A percentile compares a stretch with the other conserved stretches of the same genome.
These are phyloP conservation scores for Piedraia hortae DNA, from an alignment of 2,329 filamentous ascomycete species.

Conservation along the genomic window DNA sequence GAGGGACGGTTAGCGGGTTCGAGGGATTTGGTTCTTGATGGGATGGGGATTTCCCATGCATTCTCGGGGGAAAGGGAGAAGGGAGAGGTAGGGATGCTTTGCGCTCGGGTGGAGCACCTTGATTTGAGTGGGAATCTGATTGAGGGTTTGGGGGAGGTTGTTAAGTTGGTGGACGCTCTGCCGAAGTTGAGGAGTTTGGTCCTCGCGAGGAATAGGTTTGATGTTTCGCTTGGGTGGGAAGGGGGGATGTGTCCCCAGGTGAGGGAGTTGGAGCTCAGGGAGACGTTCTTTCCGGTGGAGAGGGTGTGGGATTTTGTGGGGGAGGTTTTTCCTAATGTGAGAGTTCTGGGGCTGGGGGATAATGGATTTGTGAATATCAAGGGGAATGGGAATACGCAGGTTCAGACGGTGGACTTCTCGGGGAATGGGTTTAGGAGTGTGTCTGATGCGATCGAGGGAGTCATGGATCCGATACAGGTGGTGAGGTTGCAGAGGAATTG, in stretches of 20 bases:
- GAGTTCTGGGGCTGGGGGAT: conserved; percentile 17
- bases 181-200: conserved; percentile 24
- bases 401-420: no score
- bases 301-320: conserved; percentile 15
- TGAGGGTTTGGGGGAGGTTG: conserved; percentile 35
- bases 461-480: no score
- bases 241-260: conserved; percentile 3
- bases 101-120: conserved; percentile 38
- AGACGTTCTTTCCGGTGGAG: conserved; percentile 17
- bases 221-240: no score
- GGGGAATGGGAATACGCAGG: conserved; percentile 23
- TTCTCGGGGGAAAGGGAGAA: conserved; percentile 3
- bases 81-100: conserved; percentile 26
- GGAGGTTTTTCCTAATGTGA: conserved; percentile 27
- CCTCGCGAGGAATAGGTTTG: conserved; percentile 25
- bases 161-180: conserved; percentile 42
- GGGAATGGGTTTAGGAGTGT: conserved; percentile 34
- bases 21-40: conserved; percentile 57
- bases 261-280: conserved; percentile 19
- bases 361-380: no score
- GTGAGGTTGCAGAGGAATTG: no score
- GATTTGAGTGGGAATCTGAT: conserved; percentile 72
- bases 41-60: conserved; percentile 28
- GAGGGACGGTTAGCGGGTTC: conserved; percentile 55
- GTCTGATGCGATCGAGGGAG: no score